Evolutionary conservation across 495 filamentous ascomycete species (phyloP).

Genomic region (Aspergillus campestris): DNA sequence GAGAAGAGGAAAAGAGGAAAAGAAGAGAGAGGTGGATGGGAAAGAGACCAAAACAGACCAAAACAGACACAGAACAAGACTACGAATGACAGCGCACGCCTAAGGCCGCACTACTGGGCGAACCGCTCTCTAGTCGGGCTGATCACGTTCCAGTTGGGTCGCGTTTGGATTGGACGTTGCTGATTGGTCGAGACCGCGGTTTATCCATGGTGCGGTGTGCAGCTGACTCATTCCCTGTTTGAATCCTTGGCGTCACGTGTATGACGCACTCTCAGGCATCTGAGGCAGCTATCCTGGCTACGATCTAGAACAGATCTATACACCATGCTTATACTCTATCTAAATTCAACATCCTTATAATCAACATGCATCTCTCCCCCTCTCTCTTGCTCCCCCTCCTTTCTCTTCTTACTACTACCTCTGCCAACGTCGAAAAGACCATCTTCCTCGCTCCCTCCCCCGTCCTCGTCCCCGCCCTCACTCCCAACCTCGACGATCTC

Average conservation of each 20-base stretch:
- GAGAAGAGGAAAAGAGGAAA: conserved; percentile 25
- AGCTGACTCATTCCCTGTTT: conserved; percentile 17
- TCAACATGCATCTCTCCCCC: conserved; percentile 6
- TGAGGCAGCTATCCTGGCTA: too few relatives aligned
- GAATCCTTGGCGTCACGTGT: conserved; percentile 9
- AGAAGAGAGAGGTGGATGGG: conserved; percentile 26
- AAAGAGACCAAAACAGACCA: conserved; percentile 7
- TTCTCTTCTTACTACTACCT: conserved; percentile 20
- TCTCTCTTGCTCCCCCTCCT: conserved; percentile 19
- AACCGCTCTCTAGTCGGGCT: background rate
- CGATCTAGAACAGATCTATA: too few relatives aligned
- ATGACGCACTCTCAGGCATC: too few relatives aligned
- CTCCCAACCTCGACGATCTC: conserved; percentile 55
- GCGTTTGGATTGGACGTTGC: conserved; percentile 18
- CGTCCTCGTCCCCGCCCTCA: conserved; percentile 42
- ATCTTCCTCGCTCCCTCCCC: conserved; percentile 71
- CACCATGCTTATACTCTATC: background rate
- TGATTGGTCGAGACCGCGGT: conserved; percentile 25
- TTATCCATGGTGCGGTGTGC: conserved; percentile 10
- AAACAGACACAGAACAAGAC: background rate
- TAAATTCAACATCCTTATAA: background rate
- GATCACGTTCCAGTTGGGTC: conserved; percentile 22
- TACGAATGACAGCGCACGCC: too few relatives aligned
- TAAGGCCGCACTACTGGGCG: background rate
- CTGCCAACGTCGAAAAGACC: conserved; percentile 80